Base-by-base conservation (phyloP, 106 monocot genomes). In the Alisma plantagoaquatica region DNA sequence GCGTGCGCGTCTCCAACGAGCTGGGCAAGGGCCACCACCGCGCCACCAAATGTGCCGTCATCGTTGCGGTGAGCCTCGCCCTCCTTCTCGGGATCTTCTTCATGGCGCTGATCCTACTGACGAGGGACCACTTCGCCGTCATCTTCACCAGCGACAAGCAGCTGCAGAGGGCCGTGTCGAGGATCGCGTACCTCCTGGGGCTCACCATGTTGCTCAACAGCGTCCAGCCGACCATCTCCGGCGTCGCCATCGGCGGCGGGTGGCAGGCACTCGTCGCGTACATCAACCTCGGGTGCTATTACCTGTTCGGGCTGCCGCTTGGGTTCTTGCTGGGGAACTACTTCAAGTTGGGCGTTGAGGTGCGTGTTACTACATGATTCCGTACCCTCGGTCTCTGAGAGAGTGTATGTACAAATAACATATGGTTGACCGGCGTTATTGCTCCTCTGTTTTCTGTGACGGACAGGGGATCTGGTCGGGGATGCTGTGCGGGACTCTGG, bases 191-290 rank as follows among this genome's bases (percentile, higher is more conserved):
- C 59, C 78, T 96, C 29, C 84, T 96, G 9, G 73, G 66, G 5
- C 41, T 96, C 0, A 89, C 94, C 17, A 96, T 96, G 84, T 70
- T 96, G 52, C 84, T 96, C 32, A 96, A 96, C 48, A 96, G 94
- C 68, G 53, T 89, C 23, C 94, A 96, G 31, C 88, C 94, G 3
- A 84, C 78, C 2, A 84, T 96, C 11, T 88, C 94, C 60, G 94
- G 94, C 77, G 91, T 84, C 28, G 86, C 86, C 3, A 32, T 92
- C 30, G 86, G 91, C 18, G 82, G 78, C 27, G 92, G 82, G 24
- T 86, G 86, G 86, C 86, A 86, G 65, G 73, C 47, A 25, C 41
- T 82, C 46, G 86, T 92, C 31, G 82, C 92, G 8, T 79, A 86
- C 57, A 78, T 91, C 23, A 91, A 91, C 31, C 54, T 91, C 33